Conservation (phyloP, 345 rosid species). For the Streptanthus diversifolius region DNA sequence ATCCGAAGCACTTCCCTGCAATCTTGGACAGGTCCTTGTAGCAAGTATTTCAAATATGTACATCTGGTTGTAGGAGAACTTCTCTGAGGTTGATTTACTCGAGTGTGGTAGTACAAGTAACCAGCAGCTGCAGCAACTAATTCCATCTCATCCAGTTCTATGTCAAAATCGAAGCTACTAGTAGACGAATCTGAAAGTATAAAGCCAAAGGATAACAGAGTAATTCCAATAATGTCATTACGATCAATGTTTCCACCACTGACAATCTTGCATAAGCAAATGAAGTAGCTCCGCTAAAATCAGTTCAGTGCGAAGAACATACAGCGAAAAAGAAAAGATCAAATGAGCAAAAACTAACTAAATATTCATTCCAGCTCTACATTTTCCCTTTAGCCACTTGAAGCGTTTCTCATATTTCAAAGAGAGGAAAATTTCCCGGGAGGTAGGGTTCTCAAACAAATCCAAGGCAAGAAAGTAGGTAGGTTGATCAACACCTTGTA, state of each 20-base stretch:
- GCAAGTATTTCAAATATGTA: conserved; percentile 53
- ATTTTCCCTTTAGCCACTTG: conserved; percentile 70
- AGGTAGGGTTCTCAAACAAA: conserved; percentile 64
- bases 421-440: conserved; percentile 64
- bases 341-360: neutral
- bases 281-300: too few species aligned
- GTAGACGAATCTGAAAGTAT: conserved; percentile 47
- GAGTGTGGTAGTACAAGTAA: conserved; percentile 49
- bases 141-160: conserved; percentile 84
- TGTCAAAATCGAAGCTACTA: conserved; percentile 52
- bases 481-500: conserved; percentile 67
- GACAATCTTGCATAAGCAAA: conserved; percentile 1
- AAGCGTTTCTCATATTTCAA: conserved; percentile 69
- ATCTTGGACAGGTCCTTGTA: conserved; percentile 48
- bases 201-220: conserved; percentile 2
- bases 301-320: too few species aligned
- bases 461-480: conserved; percentile 71
- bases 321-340: too few species aligned
- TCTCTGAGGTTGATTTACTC: conserved; percentile 43
- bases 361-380: conserved; percentile 27
- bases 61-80: conserved; percentile 35
- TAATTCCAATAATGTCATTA: conserved; percentile 6
- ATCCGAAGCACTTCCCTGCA: conserved; percentile 72
- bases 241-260: neutral
- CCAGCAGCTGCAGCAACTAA: conserved; percentile 78